phyloP scores from a whole-genome alignment of 306 rosid species.

The Cercis canadensis region DNA sequence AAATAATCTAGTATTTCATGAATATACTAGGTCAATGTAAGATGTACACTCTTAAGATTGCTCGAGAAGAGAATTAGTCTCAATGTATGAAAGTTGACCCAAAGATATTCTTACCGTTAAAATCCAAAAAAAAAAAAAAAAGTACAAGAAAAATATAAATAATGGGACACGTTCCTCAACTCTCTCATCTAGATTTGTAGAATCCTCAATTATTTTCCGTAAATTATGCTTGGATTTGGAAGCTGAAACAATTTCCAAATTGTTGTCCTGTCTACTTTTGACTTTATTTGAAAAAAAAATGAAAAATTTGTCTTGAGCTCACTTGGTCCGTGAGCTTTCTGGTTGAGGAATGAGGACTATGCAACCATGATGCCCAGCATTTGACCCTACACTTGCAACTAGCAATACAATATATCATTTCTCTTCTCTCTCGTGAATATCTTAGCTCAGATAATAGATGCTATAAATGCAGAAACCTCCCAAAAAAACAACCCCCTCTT shows the following conservation, averaged over 20 bases:
- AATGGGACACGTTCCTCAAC: too few species aligned
- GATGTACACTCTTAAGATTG: too few species aligned
- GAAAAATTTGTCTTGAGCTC: conserved; percentile 36
- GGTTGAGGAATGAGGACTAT: too few species aligned
- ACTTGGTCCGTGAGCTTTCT: conserved; percentile 55
- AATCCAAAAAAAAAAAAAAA: too few species aligned
- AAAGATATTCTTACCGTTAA: too few species aligned
- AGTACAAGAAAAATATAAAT: too few species aligned
- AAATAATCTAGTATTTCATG: too few species aligned
- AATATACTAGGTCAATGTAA: too few species aligned
- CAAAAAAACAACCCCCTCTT: neutral
- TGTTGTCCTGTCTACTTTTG: conserved; percentile 42
- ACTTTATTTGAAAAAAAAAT: conserved; percentile 37
- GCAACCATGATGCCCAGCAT: too few species aligned
- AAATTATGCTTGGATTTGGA: conserved; percentile 35
- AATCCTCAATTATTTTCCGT: conserved; percentile 30
- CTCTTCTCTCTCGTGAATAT: conserved; percentile 5
- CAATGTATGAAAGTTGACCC: too few species aligned
- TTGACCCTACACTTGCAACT: conserved; percentile 31
- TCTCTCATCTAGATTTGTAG: too few species aligned
- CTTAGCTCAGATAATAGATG: neutral
- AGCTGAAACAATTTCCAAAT: conserved; percentile 9
- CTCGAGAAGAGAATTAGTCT: too few species aligned
- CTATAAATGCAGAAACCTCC: neutral
- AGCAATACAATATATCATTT: conserved; percentile 4